Conservation (phyloP, 352 stramenopile genomes). For the Phytophthora cactorum region DNA sequence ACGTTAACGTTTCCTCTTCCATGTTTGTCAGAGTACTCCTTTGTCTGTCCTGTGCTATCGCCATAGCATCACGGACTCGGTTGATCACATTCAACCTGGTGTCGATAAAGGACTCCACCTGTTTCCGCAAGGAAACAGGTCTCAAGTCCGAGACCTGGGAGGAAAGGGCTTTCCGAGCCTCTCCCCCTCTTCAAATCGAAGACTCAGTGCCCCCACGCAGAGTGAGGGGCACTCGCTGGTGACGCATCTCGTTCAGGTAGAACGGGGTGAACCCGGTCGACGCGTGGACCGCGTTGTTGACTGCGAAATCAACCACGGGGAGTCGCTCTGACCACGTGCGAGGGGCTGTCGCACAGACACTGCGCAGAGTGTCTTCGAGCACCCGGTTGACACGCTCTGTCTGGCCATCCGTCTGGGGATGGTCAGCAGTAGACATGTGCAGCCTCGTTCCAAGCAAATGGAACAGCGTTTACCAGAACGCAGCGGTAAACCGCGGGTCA, state of each 20-base stretch:
- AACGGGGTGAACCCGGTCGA: constrained; percentile 23
- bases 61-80: not conserved
- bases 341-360: constrained; percentile 21
- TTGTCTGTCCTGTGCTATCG: not conserved
- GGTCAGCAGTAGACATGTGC: constrained; percentile 30
- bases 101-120: not conserved
- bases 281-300: constrained; percentile 22
- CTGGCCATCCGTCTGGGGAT: constrained; percentile 36
- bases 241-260: constrained; percentile 1
- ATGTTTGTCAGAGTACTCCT: not conserved
- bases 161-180: not conserved
- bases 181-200: not conserved
- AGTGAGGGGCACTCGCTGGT: not conserved
- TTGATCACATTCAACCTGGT: not conserved
- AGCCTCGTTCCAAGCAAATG: constrained; percentile 15
- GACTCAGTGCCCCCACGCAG: not conserved
- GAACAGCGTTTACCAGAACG: constrained; percentile 22
- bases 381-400: constrained; percentile 33
- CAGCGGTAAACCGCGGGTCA: constrained; percentile 17
- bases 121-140: not conserved
- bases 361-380: constrained; percentile 26
- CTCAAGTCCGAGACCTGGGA: not conserved
- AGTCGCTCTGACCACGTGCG: not conserved
- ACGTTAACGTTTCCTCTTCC: constrained; percentile 7
- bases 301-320: constrained; percentile 31